Conservation (phyloP, 2,329 filamentous ascomycete genomes). For the Hysterium pulicare region DNA sequence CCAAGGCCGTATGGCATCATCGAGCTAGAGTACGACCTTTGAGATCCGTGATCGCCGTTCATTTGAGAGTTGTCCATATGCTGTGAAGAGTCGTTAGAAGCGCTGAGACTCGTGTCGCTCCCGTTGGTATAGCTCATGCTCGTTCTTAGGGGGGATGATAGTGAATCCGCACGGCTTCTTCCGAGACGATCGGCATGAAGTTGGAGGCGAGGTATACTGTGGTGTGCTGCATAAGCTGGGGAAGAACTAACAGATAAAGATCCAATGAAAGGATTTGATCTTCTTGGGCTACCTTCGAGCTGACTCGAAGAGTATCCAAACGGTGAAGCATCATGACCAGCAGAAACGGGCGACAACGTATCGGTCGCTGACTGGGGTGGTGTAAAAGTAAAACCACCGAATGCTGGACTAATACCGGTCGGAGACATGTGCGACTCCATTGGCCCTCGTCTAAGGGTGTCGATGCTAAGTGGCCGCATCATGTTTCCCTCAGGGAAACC, state of each 20-base stretch:
- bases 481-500: slow-evolving; percentile 54
- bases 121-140: slow-evolving; percentile 45
- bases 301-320: slow-evolving; percentile 38
- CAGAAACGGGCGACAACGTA: slow-evolving; percentile 44
- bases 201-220: slow-evolving; percentile 41
- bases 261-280: slow-evolving; percentile 36
- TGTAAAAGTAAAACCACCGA: slow-evolving; percentile 64
- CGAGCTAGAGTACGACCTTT: slow-evolving; percentile 27
- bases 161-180: slow-evolving; percentile 41
- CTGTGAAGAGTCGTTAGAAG: slow-evolving; percentile 19
- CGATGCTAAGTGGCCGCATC: slow-evolving; percentile 66
- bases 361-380: slow-evolving; percentile 51
- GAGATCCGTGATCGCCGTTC: slow-evolving; percentile 9
- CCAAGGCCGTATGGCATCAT: slow-evolving; percentile 38
- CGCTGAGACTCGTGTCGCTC: slow-evolving; percentile 21
- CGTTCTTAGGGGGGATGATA: slow-evolving; percentile 44
- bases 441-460: slow-evolving; percentile 61
- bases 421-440: slow-evolving; percentile 66
- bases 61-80: slow-evolving; percentile 18
- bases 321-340: slow-evolving; percentile 36
- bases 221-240: slow-evolving; percentile 35
- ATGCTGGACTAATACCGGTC: slow-evolving; percentile 63
- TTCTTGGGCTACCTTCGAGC: slow-evolving; percentile 35
- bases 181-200: slow-evolving; percentile 42
- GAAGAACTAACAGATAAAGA: slow-evolving; percentile 31